Evolutionary conservation across 164 flowering plant species (phyloP).

Genomic region (Annona squamosa): DNA sequence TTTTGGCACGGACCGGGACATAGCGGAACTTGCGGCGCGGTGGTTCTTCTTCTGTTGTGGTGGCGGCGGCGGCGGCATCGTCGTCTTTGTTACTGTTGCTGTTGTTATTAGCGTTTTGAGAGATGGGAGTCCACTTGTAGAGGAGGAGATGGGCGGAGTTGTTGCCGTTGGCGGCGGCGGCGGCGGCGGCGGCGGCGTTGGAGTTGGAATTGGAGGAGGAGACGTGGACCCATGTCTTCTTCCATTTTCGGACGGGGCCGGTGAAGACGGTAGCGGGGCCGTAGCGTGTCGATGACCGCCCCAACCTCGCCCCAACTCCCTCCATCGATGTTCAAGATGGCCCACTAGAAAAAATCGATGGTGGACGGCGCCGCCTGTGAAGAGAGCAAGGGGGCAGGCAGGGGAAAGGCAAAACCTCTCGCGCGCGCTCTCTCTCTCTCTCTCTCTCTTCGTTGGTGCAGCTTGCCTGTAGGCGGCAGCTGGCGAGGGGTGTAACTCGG

Average conservation of each 20-base stretch:
- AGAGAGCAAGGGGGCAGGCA: no score
- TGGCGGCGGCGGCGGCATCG: constrained; percentile 8
- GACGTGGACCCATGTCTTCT: constrained; percentile 85
- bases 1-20: constrained; percentile 56
- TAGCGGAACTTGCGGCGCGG: constrained; percentile 63
- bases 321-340: constrained; percentile 49
- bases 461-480: no score
- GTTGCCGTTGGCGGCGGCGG: constrained; percentile 31
- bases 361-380: no score
- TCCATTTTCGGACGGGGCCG: constrained; percentile 96
- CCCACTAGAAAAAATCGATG: background rate
- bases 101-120: constrained; percentile 21
- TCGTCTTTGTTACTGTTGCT: constrained; percentile 28
- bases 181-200: constrained; percentile 2
- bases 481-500: no score
- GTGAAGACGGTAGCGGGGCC: constrained; percentile 87
- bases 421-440: no score
- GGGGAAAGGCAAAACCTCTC: no score
- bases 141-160: constrained; percentile 65
- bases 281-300: constrained; percentile 82
- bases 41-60: constrained; percentile 43
- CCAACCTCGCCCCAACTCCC: constrained; percentile 89
- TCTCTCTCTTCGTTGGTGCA: no score
- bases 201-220: constrained; percentile 26
- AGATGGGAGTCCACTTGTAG: constrained; percentile 80